These are phyloP conservation scores for Diplocarpon mali DNA, from an alignment of 2,329 filamentous ascomycete genomes.

Conservation along the genomic window DNA sequence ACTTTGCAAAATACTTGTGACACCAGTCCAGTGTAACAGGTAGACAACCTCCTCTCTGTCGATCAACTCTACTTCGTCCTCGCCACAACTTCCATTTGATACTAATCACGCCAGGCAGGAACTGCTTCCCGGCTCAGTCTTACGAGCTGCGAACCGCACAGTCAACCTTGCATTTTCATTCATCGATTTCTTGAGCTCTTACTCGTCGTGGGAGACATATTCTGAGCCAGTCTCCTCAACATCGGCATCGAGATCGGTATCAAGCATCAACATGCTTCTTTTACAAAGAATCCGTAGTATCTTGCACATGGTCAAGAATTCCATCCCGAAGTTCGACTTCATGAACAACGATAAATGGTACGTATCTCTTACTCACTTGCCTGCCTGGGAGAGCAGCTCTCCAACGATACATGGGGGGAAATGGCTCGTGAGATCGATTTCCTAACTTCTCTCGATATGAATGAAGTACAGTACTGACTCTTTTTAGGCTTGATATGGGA, in stretches of 20 bases:
- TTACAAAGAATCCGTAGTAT: not conserved
- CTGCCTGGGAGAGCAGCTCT: not conserved
- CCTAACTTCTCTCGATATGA: not conserved
- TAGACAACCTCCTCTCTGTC: not conserved
- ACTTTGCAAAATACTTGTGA: not conserved
- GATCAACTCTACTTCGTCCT: no score
- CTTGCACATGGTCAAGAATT: not conserved
- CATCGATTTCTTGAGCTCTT: no score
- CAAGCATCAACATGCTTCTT: not conserved
- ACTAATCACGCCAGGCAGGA: no score
- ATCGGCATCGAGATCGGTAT: not conserved
- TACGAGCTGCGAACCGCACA: no score
- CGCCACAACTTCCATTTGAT: no score
- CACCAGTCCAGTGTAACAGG: constrained; percentile 1
- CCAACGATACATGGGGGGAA: not conserved
- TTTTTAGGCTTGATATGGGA: not conserved
- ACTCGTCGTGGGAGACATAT: no score
- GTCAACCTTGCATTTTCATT: no score
- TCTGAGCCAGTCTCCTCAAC: no score
- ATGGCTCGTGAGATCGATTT: not conserved
- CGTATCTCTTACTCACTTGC: not conserved
- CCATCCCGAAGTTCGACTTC: constrained; percentile 1
- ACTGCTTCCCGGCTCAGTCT: no score
- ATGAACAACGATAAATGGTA: constrained; percentile 1
- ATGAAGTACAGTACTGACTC: not conserved